Evolutionary conservation across 371 early-diverging fungal species (phyloP), one percentile per base, ranked within the genome.

Genomic region (Mortierella sp.): DNA sequence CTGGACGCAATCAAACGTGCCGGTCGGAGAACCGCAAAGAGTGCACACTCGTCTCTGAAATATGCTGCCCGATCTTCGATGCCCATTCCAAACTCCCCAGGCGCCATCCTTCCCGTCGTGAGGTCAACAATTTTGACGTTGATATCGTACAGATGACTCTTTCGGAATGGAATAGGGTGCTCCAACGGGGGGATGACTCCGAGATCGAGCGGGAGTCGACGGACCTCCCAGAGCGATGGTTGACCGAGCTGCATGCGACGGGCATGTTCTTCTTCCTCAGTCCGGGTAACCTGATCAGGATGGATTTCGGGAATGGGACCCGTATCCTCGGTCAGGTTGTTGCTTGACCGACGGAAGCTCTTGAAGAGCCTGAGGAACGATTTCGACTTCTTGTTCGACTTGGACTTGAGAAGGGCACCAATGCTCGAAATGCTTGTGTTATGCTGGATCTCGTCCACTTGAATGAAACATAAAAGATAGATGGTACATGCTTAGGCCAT

Each of bases 1-100:
- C 62, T 50, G 19, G 53, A 54, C 4, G 63, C 57, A 30, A 62
- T 53, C 17, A 66, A 30, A 5, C 73, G 68, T 0, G 63, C 62
- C 17, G 63, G 73, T 2, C 67, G 54, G 9, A 67, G 60, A 6
- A 73, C 55, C 1, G 73, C 58, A 54, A 67, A 73, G 41, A 67
- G 50, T 0, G 73, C 68, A 8, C 73, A 67, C 6, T 58, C 63
- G 27, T 67, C 60, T 9, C 73, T 62, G 39, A 62, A 58, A 32
- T 62, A 67, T n/a, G 63, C 73, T 2, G 60, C 68, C 1, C 73
- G 67, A 23, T 76, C 70, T 27, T 76, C 70, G n/a, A 69, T 56
- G 6, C 70, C 76, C 60, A 76, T 64, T 1, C 70, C 76, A 57
- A 70, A 69, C 60, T 76, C 76, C 0, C 65, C 64, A 4, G 60